Conservation (phyloP, 2,329 filamentous ascomycete genomes). For the Paraphoma sp. region DNA sequence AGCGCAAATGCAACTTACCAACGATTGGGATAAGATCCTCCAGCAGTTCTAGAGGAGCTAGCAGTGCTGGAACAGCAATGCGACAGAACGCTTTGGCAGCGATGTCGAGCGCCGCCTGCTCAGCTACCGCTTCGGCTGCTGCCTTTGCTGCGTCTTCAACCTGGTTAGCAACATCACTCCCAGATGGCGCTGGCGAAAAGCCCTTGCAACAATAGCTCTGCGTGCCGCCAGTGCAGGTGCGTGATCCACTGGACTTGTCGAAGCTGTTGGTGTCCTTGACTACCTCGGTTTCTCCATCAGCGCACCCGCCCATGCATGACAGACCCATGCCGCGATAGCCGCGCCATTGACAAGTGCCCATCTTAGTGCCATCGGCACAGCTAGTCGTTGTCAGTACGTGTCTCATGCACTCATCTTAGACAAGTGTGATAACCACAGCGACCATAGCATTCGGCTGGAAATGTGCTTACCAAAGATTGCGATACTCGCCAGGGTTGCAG, state of each 20-base stretch:
- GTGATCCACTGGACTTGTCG: constrained; percentile 33
- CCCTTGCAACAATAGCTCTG: constrained; percentile 30
- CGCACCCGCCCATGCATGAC: neutral
- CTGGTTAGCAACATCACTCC: constrained; percentile 18
- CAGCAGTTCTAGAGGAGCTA: constrained; percentile 12
- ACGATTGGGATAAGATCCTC: constrained; percentile 7
- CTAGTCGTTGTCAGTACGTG: no score
- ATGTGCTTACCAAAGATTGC: constrained; percentile 3
- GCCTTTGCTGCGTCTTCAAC: constrained; percentile 24
- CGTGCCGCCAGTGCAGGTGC: constrained; percentile 33
- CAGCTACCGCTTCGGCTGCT: constrained; percentile 32
- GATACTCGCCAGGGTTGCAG: neutral
- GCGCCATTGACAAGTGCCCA: constrained; percentile 6
- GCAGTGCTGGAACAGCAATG: constrained; percentile 41
- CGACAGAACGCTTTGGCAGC: constrained; percentile 47
- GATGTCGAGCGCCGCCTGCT: constrained; percentile 39
- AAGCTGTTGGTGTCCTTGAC: constrained; percentile 37
- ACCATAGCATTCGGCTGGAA: no score
- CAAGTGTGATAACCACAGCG: no score
- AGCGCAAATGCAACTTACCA: no score
- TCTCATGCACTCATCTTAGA: no score
- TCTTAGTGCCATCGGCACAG: constrained; percentile 4
- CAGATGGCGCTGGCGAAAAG: constrained; percentile 34
- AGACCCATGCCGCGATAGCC: constrained; percentile 8
- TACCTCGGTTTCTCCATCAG: constrained; percentile 40